phyloP scores from a whole-genome alignment of 331 rosid genomes.

The Cydonia oblonga region DNA sequence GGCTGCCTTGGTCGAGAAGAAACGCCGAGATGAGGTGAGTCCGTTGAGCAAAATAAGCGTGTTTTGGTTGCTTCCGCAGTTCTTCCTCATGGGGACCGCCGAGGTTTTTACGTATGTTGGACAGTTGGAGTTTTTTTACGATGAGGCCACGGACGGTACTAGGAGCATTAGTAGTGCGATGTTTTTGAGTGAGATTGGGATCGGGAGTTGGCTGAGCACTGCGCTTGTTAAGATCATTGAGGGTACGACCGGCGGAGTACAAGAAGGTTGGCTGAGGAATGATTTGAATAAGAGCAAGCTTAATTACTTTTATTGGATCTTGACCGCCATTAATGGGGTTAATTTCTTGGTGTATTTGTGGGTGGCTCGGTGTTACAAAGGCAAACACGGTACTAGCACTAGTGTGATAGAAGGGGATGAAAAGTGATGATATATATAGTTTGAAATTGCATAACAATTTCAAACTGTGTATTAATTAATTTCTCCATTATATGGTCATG shows the following conservation, averaged over 20 bases:
- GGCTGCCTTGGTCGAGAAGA: conserved; percentile 31
- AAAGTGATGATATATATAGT: not conserved
- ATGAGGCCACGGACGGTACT: conserved; percentile 50
- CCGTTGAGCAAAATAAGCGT: conserved; percentile 16
- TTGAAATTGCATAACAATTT: not conserved
- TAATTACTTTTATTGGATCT: conserved; percentile 43
- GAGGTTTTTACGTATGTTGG: conserved; percentile 50
- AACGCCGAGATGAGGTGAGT: conserved; percentile 18
- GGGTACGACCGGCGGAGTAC: conserved; percentile 24
- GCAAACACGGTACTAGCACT: not conserved
- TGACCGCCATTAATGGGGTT: conserved; percentile 22
- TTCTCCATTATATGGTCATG: not conserved
- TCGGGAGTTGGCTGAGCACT: conserved; percentile 50
- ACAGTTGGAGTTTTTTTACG: conserved; percentile 50
- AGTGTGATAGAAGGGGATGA: conserved; percentile 6
- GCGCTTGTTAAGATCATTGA: conserved; percentile 29
- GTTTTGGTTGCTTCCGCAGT: conserved; percentile 48
- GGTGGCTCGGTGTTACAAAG: conserved; percentile 22
- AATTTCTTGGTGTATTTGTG: conserved; percentile 32
- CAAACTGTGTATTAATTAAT: not conserved
- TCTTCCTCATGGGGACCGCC: conserved; percentile 32
- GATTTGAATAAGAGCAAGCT: conserved; percentile 26
- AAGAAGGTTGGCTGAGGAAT: conserved; percentile 39
- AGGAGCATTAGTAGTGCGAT: conserved; percentile 47
- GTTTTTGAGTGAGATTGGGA: conserved; percentile 44